These are phyloP conservation scores for Xylariaceae sp. DNA, from an alignment of 2,329 filamentous ascomycete species.

Conservation along the genomic window DNA sequence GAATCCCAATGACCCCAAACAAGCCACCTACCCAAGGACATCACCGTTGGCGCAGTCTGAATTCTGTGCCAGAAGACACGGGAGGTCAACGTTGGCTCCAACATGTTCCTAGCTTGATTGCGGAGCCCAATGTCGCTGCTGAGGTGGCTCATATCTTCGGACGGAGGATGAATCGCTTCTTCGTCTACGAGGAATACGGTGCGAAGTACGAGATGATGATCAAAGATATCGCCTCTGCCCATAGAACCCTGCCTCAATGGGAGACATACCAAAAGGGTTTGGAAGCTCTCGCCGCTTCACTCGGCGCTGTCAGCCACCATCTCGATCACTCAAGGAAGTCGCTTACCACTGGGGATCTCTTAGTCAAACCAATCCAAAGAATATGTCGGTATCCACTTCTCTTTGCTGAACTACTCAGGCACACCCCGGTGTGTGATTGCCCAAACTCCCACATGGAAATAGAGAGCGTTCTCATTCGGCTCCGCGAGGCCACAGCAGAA, in stretches of 20 bases:
- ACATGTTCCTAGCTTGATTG: slow-evolving; percentile 46
- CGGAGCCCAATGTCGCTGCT: slow-evolving; percentile 55
- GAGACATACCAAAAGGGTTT: slow-evolving; percentile 78
- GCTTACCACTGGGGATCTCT: slow-evolving; percentile 75
- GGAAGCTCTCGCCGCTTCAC: slow-evolving; percentile 72
- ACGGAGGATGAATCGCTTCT: slow-evolving; percentile 70
- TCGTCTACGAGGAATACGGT: slow-evolving; percentile 86
- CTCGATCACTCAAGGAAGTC: slow-evolving; percentile 66
- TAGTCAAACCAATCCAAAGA: slow-evolving; percentile 94
- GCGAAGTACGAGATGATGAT: slow-evolving; percentile 85
- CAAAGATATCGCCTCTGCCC: slow-evolving; percentile 67
- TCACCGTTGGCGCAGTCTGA: slow-evolving; percentile 45
- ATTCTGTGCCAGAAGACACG: slow-evolving; percentile 39
- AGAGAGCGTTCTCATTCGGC: slow-evolving; percentile 63
- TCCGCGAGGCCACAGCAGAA: slow-evolving; percentile 70
- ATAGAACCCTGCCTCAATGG: slow-evolving; percentile 69
- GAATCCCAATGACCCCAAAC: slow-evolving; percentile 17
- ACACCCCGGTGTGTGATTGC: slow-evolving; percentile 81
- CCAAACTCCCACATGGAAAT: slow-evolving; percentile 78
- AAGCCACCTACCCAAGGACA: slow-evolving; percentile 27
- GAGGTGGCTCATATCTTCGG: slow-evolving; percentile 59
- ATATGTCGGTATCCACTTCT: slow-evolving; percentile 88
- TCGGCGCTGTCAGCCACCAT: slow-evolving; percentile 65
- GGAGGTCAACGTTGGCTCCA: slow-evolving; percentile 38
- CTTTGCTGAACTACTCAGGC: slow-evolving; percentile 76